Percentiles rank a stretch among this genome's conserved stretches.
These are phyloP conservation scores for Linum lewisii DNA, from an alignment of 345 rosid species.

Conservation along the genomic window DNA sequence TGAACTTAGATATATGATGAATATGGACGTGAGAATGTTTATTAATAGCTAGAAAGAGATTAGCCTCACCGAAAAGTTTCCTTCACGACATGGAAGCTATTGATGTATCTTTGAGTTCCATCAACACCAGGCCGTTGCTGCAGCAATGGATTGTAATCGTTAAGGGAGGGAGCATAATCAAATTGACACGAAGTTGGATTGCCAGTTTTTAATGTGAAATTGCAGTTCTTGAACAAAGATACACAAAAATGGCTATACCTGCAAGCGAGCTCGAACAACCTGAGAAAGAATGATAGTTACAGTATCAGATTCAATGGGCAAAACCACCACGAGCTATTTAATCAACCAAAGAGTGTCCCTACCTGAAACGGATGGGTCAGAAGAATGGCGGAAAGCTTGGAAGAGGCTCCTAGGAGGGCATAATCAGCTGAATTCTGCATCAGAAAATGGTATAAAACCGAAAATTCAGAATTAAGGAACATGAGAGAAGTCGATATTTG, in stretches of 20 bases:
- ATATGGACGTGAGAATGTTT: too few relatives aligned
- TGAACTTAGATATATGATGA: too few relatives aligned
- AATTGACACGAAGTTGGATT: slow-evolving; percentile 3
- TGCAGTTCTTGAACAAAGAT: not conserved
- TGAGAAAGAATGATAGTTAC: slow-evolving; percentile 30
- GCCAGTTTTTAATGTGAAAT: not conserved
- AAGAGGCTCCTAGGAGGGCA: slow-evolving; percentile 78
- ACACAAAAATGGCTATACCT: slow-evolving; percentile 39
- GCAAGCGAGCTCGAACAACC: slow-evolving; percentile 84
- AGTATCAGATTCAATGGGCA: slow-evolving; percentile 12
- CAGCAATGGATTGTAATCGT: slow-evolving; percentile 7
- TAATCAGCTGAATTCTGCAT: slow-evolving; percentile 72
- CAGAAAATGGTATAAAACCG: slow-evolving; percentile 3
- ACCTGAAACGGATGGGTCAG: slow-evolving; percentile 86
- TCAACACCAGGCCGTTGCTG: slow-evolving; percentile 79
- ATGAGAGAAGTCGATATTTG: not conserved
- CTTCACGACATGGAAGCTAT: slow-evolving; percentile 77
- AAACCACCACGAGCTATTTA: not conserved
- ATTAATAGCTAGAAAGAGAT: not conserved
- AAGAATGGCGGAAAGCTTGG: slow-evolving; percentile 84
- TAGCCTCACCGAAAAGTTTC: slow-evolving; percentile 56
- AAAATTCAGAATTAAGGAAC: not conserved
- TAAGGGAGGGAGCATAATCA: not conserved
- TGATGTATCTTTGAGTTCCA: slow-evolving; percentile 64
- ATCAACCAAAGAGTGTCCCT: slow-evolving; percentile 9